Evolutionary conservation across 1,284 basidiomycete genomes (phyloP).

Genomic region (Sphaerobolus stellatus): DNA sequence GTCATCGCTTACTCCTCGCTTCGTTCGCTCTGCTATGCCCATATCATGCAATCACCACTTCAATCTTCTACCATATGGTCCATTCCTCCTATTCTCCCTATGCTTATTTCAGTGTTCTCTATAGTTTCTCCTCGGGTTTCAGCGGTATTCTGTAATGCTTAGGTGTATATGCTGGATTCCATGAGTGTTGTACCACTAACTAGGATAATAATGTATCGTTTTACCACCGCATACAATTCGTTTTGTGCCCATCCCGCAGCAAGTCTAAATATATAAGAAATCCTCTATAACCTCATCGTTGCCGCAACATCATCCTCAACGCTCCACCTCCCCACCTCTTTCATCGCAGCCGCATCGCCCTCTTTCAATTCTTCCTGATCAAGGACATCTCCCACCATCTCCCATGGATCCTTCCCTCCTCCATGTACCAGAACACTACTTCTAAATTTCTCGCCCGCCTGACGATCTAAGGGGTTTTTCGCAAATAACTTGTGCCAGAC

Average conservation of each 20-base stretch:
- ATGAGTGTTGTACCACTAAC: not conserved
- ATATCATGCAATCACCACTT: no score
- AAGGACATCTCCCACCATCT: slow-evolving; percentile 81
- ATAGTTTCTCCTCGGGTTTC: no score
- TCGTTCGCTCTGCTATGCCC: no score
- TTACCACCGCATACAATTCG: not conserved
- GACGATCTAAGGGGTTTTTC: slow-evolving; percentile 58
- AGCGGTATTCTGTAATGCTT: not conserved
- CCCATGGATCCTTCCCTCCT: slow-evolving; percentile 92
- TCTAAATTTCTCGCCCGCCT: slow-evolving; percentile 79
- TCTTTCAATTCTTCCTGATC: slow-evolving; percentile 57
- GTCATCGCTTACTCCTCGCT: no score
- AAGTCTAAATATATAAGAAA: not conserved
- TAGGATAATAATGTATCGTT: not conserved
- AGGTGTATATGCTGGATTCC: not conserved
- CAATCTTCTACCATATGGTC: no score
- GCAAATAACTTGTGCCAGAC: slow-evolving; percentile 83
- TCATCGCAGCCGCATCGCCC: slow-evolving; percentile 85
- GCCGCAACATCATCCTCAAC: slow-evolving; percentile 67
- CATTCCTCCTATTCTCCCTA: no score
- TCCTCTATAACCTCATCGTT: no score
- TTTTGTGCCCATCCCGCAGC: not conserved
- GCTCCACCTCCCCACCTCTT: slow-evolving; percentile 83
- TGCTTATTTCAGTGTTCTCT: no score
- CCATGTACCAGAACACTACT: slow-evolving; percentile 75